These are phyloP conservation scores for Globisporangium perplexum DNA, from an alignment of 352 stramenopile species.

Conservation along the genomic window DNA sequence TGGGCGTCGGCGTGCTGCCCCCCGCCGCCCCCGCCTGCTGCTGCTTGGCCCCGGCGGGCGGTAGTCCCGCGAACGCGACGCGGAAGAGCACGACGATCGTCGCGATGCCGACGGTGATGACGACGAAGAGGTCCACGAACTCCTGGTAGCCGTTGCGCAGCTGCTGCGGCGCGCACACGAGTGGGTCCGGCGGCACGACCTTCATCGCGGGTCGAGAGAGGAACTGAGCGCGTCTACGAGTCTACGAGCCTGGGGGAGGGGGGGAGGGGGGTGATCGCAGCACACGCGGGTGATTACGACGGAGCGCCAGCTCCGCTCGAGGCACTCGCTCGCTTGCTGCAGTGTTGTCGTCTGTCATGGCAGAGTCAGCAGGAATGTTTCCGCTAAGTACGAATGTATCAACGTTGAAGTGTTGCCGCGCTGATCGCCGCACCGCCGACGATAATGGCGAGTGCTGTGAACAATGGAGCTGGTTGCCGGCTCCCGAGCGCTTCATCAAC, in stretches of 20 bases:
- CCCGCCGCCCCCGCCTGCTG: background rate
- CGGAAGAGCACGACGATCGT: slow-evolving; percentile 62
- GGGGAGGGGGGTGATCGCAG: background rate
- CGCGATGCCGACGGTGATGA: slow-evolving; percentile 53
- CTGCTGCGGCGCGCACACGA: slow-evolving; percentile 1
- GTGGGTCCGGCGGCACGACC: background rate
- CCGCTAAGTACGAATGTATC: too few species aligned
- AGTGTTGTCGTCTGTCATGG: too few species aligned
- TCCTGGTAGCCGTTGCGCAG: slow-evolving; percentile 18
- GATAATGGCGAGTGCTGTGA: too few species aligned
- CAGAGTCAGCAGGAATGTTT: too few species aligned
- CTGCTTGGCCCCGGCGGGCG: slow-evolving; percentile 9
- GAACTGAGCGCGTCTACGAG: background rate
- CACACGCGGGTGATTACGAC: background rate
- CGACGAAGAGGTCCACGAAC: slow-evolving; percentile 62
- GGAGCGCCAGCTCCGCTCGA: background rate
- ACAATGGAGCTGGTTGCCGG: too few species aligned
- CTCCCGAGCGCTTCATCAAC: too few species aligned
- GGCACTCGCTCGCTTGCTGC: too few species aligned
- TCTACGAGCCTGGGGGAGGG: background rate
- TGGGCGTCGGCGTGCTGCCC: background rate
- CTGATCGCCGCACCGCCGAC: too few species aligned
- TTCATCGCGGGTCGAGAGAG: background rate
- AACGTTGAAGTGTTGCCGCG: too few species aligned
- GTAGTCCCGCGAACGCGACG: slow-evolving; percentile 49